phyloP scores from a whole-genome alignment of 768 basidiomycete species.

The Coprinopsis sp. region DNA sequence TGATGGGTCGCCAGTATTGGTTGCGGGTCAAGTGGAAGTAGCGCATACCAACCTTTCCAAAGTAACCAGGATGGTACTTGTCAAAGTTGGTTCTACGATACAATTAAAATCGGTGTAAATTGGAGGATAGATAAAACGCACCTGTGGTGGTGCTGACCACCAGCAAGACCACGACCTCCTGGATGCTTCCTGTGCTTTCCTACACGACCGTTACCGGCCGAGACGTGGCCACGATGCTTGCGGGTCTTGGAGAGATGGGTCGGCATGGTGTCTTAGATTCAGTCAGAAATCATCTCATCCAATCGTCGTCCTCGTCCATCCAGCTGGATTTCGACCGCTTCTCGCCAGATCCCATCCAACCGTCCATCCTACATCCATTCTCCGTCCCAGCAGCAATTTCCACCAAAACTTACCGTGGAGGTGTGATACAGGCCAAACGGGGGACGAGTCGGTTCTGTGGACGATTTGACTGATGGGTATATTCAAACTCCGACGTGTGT shows the following conservation, averaged over 20 bases:
- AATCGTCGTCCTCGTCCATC: constrained; percentile 36
- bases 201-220: constrained; percentile 99
- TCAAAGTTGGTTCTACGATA: constrained; percentile 83
- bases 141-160: constrained; percentile 99
- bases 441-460: too few relatives aligned
- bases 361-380: too few relatives aligned
- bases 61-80: constrained; percentile 99
- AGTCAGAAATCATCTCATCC: constrained; percentile 32
- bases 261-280: constrained; percentile 65
- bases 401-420: too few relatives aligned
- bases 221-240: constrained; percentile 99
- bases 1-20: constrained; percentile 85
- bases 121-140: constrained; percentile 45
- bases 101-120: not conserved
- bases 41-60: constrained; percentile 99
- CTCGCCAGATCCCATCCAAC: constrained; percentile 35
- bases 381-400: too few relatives aligned
- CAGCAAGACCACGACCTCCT: constrained; percentile 99
- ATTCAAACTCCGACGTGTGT: too few relatives aligned
- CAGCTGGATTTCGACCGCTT: too few relatives aligned
- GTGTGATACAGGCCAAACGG: too few relatives aligned
- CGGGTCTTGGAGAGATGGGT: constrained; percentile 95
- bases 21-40: constrained; percentile 95
- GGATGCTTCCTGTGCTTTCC: constrained; percentile 99
- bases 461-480: too few relatives aligned